Conservation (phyloP, 1,284 basidiomycete genomes). For the Cryptococcus wingfieldii region DNA sequence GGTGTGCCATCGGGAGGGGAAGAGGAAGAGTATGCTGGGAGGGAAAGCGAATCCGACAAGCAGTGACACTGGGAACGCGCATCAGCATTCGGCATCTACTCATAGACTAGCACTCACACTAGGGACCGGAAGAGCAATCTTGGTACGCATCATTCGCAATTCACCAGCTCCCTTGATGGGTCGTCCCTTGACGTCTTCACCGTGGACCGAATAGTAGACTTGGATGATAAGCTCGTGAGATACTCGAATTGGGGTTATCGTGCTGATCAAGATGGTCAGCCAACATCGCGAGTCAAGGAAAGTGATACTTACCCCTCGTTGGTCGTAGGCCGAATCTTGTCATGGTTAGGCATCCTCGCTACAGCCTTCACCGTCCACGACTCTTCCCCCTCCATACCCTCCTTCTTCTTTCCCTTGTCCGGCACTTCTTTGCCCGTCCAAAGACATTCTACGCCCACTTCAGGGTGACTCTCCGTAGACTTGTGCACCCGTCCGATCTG, state of each 20-base stretch:
- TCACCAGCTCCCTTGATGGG: conserved; percentile 38
- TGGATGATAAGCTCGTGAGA: conserved; percentile 41
- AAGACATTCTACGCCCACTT: conserved; percentile 25
- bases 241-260: conserved; percentile 46
- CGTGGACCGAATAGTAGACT: conserved; percentile 44
- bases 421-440: conserved; percentile 38
- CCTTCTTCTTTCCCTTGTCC: conserved; percentile 10
- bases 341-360: conserved; percentile 43
- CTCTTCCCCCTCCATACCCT: conserved; percentile 1
- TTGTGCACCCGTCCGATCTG: conserved; percentile 35
- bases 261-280: conserved; percentile 16
- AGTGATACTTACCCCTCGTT: conserved; percentile 35
- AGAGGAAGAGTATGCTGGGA: neutral
- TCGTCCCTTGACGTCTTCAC: conserved; percentile 25
- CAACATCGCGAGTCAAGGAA: neutral
- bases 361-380: conserved; percentile 37
- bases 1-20: neutral
- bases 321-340: conserved; percentile 45
- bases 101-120: conserved; percentile 24
- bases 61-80: neutral
- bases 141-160: conserved; percentile 39
- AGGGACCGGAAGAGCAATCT: conserved; percentile 35
- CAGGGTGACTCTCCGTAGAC: conserved; percentile 27
- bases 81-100: neutral
- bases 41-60: neutral